A percentile compares a stretch with the other conserved stretches of the same genome.
Conservation (phyloP, 495 filamentous ascomycete species). For the Aspergillus diversus region DNA sequence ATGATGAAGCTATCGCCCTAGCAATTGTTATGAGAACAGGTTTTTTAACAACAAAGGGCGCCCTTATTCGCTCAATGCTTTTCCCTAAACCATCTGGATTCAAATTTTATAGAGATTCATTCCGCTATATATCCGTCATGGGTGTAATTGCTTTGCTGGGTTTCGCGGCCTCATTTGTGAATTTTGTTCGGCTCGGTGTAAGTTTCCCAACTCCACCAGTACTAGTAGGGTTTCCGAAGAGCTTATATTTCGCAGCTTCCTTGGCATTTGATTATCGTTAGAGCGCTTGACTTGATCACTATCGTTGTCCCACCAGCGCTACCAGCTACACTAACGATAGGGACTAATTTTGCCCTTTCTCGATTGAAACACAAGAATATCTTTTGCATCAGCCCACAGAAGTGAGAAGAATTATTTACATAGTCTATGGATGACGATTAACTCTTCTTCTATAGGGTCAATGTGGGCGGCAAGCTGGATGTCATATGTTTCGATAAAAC, state of each 20-base stretch:
- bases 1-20: slow-evolving; percentile 88
- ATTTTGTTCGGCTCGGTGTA: slow-evolving; percentile 81
- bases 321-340: slow-evolving; percentile 95
- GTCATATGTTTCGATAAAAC: slow-evolving; percentile 99
- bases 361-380: slow-evolving; percentile 86
- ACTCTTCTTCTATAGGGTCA: slow-evolving; percentile 60
- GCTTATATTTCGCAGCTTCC: slow-evolving; percentile 56
- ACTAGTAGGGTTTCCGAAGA: background rate
- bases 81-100: slow-evolving; percentile 98
- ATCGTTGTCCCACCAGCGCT: slow-evolving; percentile 97
- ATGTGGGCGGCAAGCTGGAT: slow-evolving; percentile 94
- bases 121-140: slow-evolving; percentile 98
- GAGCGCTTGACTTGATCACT: slow-evolving; percentile 93
- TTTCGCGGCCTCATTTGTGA: slow-evolving; percentile 87
- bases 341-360: slow-evolving; percentile 90
- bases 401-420: slow-evolving; percentile 37
- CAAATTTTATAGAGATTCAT: slow-evolving; percentile 97
- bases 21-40: slow-evolving; percentile 92
- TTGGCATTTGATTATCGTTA: slow-evolving; percentile 87
- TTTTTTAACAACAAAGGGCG: slow-evolving; percentile 96
- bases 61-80: slow-evolving; percentile 95
- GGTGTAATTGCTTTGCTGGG: slow-evolving; percentile 82
- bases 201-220: slow-evolving; percentile 25
- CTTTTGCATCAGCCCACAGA: slow-evolving; percentile 96
- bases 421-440: background rate